Base-by-base conservation (phyloP, 2,329 filamentous ascomycete genomes). In the Blumeriella jaapii region DNA sequence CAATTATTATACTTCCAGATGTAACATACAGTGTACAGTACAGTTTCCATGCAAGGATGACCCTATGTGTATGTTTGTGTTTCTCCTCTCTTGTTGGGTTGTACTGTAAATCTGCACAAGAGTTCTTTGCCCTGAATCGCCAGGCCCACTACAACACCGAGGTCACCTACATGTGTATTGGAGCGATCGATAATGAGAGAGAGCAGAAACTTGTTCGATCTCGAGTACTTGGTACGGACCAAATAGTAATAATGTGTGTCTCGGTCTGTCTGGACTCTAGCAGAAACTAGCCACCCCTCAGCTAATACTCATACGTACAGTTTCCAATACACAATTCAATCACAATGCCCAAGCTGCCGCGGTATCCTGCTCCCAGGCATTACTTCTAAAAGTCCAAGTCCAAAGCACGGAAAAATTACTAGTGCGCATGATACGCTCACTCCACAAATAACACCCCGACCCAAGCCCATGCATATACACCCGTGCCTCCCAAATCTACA, bases 401-500 rank as follows among this genome's bases (percentile, higher is more conserved):
- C 23, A 38, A 20, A 30, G 26, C 13, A 23, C 32, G 28, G 33
- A 28, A 27, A 30, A 20, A 35, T 39, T 41, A 34, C 22, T 34
- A 27, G 38, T 29, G 14, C 19, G 32, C 24, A 28, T 34, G 22
- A 31, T 26, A 15, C 27, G 14, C 25, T 29, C n/a, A 31, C 15
- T 26, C 30, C 22, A 30, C 27, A 34, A 40, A 38, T 38, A 40
- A 28, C 31, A 34, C 12, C 27, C 34, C 12, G 11, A 19, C 30
- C 46, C 41, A n/a, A n/a, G n/a, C n/a, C n/a, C n/a, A n/a, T n/a
- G n/a, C 42, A 39, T 45, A 29, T 50, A 46, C 39, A 45, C 46
- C 44, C 23, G 19, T 30, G 31, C 31, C 34, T 41, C 25, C 38
- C 36, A 29, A 38, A 40, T 47, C 46, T 49, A 47, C 45, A 45